Evolutionary conservation across 306 rosid genomes (phyloP).

Genomic region (Quercus aquifolioides): DNA sequence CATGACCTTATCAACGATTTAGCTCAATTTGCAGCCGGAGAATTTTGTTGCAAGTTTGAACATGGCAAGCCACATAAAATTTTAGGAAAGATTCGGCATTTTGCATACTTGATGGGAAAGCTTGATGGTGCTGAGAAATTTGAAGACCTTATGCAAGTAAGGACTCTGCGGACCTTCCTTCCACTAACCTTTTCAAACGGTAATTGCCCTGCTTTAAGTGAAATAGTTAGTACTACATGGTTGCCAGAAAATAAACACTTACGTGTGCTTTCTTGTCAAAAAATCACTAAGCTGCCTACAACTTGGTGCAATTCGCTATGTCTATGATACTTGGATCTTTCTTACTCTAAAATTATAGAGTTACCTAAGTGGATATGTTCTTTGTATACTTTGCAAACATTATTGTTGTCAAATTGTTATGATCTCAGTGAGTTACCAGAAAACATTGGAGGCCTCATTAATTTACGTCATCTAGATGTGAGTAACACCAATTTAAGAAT

Average conservation of each 20-base stretch:
- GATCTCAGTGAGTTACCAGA: neutral
- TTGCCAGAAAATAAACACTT: neutral
- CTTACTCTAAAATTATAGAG: neutral
- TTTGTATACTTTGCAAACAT: slow-evolving; percentile 19
- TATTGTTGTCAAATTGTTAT: neutral
- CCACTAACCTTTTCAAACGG: neutral
- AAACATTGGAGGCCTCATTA: no score
- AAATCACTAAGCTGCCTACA: neutral
- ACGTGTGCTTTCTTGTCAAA: neutral
- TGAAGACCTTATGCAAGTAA: neutral
- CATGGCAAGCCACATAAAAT: neutral
- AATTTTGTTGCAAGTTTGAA: neutral
- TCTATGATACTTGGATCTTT: slow-evolving; percentile 17
- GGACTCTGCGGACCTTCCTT: slow-evolving; percentile 9
- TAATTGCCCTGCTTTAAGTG: no score
- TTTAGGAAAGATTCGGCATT: neutral
- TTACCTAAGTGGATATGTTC: neutral
- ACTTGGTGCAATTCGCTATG: neutral
- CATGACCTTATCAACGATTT: slow-evolving; percentile 26
- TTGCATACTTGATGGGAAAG: neutral
- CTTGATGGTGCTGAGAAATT: neutral
- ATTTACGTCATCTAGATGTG: neutral
- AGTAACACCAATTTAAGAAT: neutral
- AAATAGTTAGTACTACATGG: no score
- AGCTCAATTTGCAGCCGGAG: neutral